These are phyloP conservation scores for Monosporascus sp. DNA, from an alignment of 2,329 filamentous ascomycete species.

Conservation along the genomic window DNA sequence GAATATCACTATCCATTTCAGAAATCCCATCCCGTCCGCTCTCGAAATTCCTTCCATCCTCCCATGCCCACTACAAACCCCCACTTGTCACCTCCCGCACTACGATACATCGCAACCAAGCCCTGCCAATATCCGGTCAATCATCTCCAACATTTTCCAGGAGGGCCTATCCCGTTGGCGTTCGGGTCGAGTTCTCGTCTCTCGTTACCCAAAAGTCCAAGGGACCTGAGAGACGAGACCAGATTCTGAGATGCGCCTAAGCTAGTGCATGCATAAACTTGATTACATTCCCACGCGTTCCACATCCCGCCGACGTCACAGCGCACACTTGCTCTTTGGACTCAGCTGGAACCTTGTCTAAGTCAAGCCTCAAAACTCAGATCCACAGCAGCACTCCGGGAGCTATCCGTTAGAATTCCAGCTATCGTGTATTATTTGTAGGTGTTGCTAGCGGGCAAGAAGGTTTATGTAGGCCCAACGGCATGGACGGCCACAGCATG, in stretches of 20 bases:
- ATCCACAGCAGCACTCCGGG: too few relatives aligned
- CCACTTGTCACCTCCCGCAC: too few relatives aligned
- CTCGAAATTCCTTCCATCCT: not conserved
- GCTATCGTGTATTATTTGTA: too few relatives aligned
- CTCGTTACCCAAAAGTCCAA: too few relatives aligned
- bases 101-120: too few relatives aligned
- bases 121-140: too few relatives aligned
- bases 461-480: not conserved
- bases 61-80: too few relatives aligned
- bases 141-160: not conserved
- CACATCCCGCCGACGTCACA: not conserved
- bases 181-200: not conserved
- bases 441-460: too few relatives aligned
- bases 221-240: not conserved
- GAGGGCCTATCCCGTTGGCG: not conserved
- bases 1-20: not conserved
- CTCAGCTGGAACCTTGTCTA: too few relatives aligned
- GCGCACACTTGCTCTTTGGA: too few relatives aligned
- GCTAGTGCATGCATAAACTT: not conserved
- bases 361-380: too few relatives aligned
- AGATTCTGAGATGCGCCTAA: not conserved
- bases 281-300: not conserved
- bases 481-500: conserved; percentile 11
- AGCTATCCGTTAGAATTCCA: too few relatives aligned
- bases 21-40: not conserved